A percentile compares a stretch with the other conserved stretches of the same genome.
Conservation (phyloP, 441 rosid species). For the Cnidoscolus chayamansa region DNA sequence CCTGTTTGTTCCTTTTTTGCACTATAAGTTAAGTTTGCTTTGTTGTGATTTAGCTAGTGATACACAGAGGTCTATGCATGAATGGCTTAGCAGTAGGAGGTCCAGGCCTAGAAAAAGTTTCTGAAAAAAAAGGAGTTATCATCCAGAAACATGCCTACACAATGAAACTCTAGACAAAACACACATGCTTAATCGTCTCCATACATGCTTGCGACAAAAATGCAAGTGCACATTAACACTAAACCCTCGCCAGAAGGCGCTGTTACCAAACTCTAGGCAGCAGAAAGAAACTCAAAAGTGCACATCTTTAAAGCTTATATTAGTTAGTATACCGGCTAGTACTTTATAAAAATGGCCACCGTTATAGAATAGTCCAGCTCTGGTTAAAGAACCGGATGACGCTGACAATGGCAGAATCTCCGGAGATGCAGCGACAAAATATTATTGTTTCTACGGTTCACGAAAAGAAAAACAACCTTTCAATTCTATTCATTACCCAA, state of each 20-base stretch:
- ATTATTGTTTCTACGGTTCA: background rate
- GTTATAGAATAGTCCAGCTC: background rate
- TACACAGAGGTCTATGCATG: background rate
- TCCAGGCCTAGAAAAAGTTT: background rate
- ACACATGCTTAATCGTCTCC: background rate
- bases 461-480: background rate
- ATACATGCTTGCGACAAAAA: background rate
- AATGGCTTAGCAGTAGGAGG: background rate
- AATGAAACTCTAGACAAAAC: no score
- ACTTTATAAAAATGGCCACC: background rate
- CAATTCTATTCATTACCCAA: background rate
- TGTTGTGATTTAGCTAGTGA: background rate
- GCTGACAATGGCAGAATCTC: background rate
- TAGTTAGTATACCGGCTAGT: background rate
- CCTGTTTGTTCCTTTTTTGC: background rate
- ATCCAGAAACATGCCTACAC: background rate
- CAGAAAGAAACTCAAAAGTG: background rate
- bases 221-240: background rate
- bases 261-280: no score
- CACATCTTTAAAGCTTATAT: background rate
- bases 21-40: background rate
- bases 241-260: background rate
- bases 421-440: background rate
- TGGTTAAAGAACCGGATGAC: background rate
- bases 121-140: background rate